A percentile compares a stretch with the other conserved stretches of the same genome.
These are phyloP conservation scores for Spathaspora hagerdaliae DNA, from an alignment of 805 yeast species.

Conservation along the genomic window DNA sequence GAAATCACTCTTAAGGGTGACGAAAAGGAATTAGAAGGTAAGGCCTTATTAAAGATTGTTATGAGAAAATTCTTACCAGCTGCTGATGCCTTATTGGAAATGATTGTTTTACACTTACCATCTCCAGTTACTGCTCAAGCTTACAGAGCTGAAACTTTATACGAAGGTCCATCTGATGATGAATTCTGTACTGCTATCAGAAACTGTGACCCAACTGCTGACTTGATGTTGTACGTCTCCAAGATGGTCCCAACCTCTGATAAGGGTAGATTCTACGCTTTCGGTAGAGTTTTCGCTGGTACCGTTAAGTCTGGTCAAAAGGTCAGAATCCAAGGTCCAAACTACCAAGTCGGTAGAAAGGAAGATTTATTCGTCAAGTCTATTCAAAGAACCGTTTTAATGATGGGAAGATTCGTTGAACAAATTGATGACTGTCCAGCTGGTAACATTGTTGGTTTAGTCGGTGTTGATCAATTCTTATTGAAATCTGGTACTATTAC, in stretches of 20 bases:
- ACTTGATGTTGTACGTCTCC: conserved; percentile 98
- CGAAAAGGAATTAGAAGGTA: conserved; percentile 98
- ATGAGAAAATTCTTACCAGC: conserved; percentile 99
- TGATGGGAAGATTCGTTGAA: conserved; percentile 99
- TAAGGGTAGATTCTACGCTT: conserved; percentile 99
- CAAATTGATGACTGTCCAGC: conserved; percentile 99
- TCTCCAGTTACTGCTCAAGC: conserved; percentile 99
- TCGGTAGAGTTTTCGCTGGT: conserved; percentile 99
- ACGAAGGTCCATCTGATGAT: conserved; percentile 98
- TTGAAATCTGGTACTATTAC: conserved; percentile 99
- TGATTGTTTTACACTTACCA: conserved; percentile 98
- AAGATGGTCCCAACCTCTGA: conserved; percentile 99
- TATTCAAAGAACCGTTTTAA: conserved; percentile 97
- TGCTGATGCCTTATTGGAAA: conserved; percentile 98
- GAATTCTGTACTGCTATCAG: conserved; percentile 86
- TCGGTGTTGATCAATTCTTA: conserved; percentile 99
- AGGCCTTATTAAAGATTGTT: conserved; percentile 95
- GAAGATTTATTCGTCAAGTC: conserved; percentile 96
- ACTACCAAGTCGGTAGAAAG: conserved; percentile 98
- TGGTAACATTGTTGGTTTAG: conserved; percentile 99
- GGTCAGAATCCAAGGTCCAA: conserved; percentile 99
- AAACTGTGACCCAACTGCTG: conserved; percentile 98
- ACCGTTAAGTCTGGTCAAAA: conserved; percentile 98
- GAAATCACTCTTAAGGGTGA: conserved; percentile 92
- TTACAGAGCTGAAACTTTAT: conserved; percentile 98